phyloP scores from a whole-genome alignment of 2,329 filamentous ascomycete species.

The Stagonosporopsis tanaceti region DNA sequence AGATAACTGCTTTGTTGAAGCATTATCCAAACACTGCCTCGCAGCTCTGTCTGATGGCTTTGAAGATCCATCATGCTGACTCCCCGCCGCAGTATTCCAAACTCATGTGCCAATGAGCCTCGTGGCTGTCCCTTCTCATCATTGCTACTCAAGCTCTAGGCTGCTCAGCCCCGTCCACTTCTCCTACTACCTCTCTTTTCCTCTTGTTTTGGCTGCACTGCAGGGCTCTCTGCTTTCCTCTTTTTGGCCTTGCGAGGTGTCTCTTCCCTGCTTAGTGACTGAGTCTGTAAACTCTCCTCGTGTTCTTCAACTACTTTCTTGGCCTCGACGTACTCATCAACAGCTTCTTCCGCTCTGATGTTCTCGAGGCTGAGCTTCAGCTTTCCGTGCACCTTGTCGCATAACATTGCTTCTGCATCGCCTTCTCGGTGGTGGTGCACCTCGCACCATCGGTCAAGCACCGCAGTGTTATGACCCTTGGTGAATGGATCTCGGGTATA shows the following conservation, averaged over 20 bases:
- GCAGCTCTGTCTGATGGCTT: no score
- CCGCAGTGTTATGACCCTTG: conserved; percentile 14
- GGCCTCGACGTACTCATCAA: background rate
- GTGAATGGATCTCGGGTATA: conserved; percentile 14
- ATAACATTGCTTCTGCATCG: conserved; percentile 8
- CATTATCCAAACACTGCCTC: background rate
- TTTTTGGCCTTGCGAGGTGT: background rate
- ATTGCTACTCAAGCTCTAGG: background rate
- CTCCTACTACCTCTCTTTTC: background rate
- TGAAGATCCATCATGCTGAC: background rate
- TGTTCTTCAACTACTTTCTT: background rate
- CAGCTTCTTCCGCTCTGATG: background rate
- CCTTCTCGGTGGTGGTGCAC: conserved; percentile 20
- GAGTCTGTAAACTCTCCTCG: background rate
- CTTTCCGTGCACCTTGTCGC: background rate
- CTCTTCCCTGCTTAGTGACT: background rate
- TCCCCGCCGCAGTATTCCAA: background rate
- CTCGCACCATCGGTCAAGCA: conserved; percentile 22
- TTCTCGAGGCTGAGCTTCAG: background rate
- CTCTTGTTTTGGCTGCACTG: background rate
- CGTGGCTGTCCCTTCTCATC: background rate
- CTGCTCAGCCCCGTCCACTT: background rate
- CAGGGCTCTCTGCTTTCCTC: background rate
- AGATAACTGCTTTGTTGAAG: background rate
- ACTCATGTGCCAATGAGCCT: background rate